Percentiles rank a stretch among this genome's conserved stretches.
Evolutionary conservation across 805 yeast genomes (phyloP).

Genomic region (Kazachstania bromeliacearum): DNA sequence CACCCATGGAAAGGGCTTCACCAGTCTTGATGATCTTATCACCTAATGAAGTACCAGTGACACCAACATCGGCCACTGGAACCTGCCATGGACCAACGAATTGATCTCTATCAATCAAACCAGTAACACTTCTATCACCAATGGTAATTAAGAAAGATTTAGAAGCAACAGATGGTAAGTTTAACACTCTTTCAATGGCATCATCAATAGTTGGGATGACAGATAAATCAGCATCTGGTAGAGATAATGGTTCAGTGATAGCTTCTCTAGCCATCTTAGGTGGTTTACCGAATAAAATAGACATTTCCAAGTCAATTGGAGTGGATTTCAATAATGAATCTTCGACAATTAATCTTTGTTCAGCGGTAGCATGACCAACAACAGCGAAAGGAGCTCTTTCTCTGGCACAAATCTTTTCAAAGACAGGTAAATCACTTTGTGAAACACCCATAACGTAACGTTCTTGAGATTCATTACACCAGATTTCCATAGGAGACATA

Average conservation of each 20-base stretch:
- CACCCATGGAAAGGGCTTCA: constrained; percentile 97
- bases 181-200: constrained; percentile 73
- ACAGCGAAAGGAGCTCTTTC: constrained; percentile 96
- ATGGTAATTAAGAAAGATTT: constrained; percentile 93
- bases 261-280: constrained; percentile 87
- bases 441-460: constrained; percentile 92
- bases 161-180: constrained; percentile 89
- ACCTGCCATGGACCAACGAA: constrained; percentile 99
- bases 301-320: constrained; percentile 94
- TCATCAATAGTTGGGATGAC: constrained; percentile 39
- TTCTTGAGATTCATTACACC: constrained; percentile 99
- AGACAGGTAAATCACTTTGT: constrained; percentile 60
- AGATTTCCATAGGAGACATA: constrained; percentile 98
- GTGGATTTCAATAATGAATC: constrained; percentile 71
- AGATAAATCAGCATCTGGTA: constrained; percentile 32
- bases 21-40: constrained; percentile 66
- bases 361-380: constrained; percentile 88
- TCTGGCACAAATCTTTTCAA: constrained; percentile 76
- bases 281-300: constrained; percentile 89
- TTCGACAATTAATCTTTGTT: constrained; percentile 69
- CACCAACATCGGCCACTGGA: constrained; percentile 97
- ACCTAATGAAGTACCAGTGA: constrained; percentile 84
- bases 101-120: constrained; percentile 93
- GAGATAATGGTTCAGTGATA: constrained; percentile 46
- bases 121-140: constrained; percentile 97